A percentile compares a stretch with the other conserved stretches of the same genome.
phyloP scores from a whole-genome alignment of 805 yeast species.

The Ogataea naganishii region DNA sequence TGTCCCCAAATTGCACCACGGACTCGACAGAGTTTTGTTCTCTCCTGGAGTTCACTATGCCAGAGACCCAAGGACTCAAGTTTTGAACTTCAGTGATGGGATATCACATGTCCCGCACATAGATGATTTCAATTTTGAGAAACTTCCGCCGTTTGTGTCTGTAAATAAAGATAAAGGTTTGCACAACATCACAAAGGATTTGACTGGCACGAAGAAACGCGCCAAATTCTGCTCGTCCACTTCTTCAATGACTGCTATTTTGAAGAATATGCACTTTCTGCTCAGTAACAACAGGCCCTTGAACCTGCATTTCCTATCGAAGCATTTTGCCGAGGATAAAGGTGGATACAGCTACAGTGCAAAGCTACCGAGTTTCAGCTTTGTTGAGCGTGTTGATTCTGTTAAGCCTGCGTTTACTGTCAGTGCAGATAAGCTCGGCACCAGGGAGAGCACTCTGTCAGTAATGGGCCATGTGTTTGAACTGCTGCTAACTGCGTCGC shows the following conservation, averaged over 20 bases:
- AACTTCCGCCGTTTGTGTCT: conserved; percentile 46
- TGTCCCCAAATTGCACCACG: conserved; percentile 55
- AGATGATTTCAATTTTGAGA: conserved; percentile 56
- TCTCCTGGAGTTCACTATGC: conserved; percentile 76
- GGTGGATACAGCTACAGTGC: conserved; percentile 36
- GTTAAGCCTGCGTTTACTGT: conserved; percentile 61
- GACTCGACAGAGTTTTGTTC: conserved; percentile 62
- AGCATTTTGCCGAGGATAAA: conserved; percentile 28
- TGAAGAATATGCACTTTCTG: conserved; percentile 67
- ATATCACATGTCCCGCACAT: conserved; percentile 53
- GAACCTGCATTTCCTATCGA: conserved; percentile 36
- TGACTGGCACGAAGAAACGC: conserved; percentile 9
- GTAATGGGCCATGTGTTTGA: conserved; percentile 77
- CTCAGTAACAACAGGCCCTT: conserved; percentile 54
- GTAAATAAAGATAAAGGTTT: conserved; percentile 59
- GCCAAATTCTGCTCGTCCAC: conserved; percentile 67
- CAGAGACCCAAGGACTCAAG: conserved; percentile 70
- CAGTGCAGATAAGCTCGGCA: too few relatives aligned
- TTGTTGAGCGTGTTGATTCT: conserved; percentile 54
- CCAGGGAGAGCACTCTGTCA: conserved; percentile 61
- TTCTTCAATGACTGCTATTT: conserved; percentile 72
- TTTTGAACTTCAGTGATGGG: conserved; percentile 57
- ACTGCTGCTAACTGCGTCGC: conserved; percentile 56
- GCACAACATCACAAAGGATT: conserved; percentile 33
- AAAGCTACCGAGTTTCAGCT: conserved; percentile 43